Evolutionary conservation across 331 rosid species (phyloP), one percentile per base, ranked within the genome.

Genomic region (Quercus phellos): DNA sequence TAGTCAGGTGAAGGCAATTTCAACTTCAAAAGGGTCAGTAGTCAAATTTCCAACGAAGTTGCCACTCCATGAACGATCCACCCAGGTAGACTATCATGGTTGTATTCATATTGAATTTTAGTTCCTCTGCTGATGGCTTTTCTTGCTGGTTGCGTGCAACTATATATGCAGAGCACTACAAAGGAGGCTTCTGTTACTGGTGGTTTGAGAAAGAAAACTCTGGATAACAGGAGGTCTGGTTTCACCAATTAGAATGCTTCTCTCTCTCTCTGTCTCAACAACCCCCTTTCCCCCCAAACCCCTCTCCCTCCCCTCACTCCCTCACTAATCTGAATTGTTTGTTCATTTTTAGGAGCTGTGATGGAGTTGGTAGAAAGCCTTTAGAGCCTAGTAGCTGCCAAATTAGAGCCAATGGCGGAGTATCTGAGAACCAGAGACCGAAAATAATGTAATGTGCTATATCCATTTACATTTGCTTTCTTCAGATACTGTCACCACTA

Each of bases 151-250:
- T 26, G 12, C 3, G 0, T 13, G n/a, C 34, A 12, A 24, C 56
- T 60, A 16, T 68, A 14, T 32, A 43, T 74, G 70, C 77, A 80
- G 84, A 66, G 34, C 70, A 26, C 71, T 32, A 9, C 22, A 30
- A 30, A 56, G 68, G 74, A 80, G 68, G 59, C n/a, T 24, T 2
- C 55, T 29, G 24, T 50, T 76, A 19, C 74, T 61, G 24, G 70
- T 51, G 63, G 50, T 27, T 76, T 55, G 73, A 54, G 61, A 70
- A 73, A 71, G 59, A 76, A 10, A 27, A 73, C 77, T 73, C 21
- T 26, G 68, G 79, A 58, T 11, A 67, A 64, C 76, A 46, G 75
- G 73, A 30, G 70, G 83, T 83, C 19, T 9, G 72, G 32, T 51
- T 60, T 78, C 68, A 5, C 13, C 43, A 63, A 27, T 60, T 22